These are phyloP conservation scores for Globisporangium lucens DNA, from an alignment of 352 stramenopile genomes.

Conservation along the genomic window DNA sequence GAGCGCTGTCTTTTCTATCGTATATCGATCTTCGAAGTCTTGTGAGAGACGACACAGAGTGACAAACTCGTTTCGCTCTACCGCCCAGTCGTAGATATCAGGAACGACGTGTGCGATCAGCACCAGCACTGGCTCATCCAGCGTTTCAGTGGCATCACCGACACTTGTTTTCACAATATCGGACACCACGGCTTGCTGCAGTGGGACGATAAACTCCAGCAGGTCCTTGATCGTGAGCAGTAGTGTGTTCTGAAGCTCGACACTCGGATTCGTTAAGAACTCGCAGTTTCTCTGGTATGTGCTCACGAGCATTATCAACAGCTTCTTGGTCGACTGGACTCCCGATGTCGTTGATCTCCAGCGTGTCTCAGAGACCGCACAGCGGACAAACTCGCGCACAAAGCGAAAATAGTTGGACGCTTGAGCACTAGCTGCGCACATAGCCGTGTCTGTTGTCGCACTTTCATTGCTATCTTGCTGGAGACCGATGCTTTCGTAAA, in stretches of 20 bases:
- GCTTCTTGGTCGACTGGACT: neutral
- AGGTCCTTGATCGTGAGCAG: constrained; percentile 30
- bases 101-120: constrained; percentile 1
- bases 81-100: neutral
- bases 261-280: neutral
- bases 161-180: neutral
- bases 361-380: neutral
- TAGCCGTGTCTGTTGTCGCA: neutral
- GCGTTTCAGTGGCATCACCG: no score
- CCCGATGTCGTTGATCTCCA: neutral
- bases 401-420: constrained; percentile 8
- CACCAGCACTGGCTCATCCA: constrained; percentile 10
- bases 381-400: constrained; percentile 10
- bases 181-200: neutral
- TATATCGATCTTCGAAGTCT: neutral
- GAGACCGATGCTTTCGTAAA: neutral
- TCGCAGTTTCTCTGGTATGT: neutral
- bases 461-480: neutral
- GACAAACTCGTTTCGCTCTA: neutral
- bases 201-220: constrained; percentile 12
- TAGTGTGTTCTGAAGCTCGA: constrained; percentile 26
- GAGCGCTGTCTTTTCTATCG: neutral
- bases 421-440: neutral
- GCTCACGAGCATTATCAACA: constrained; percentile 14
- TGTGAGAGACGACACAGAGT: neutral